A percentile compares a stretch with the other conserved stretches of the same genome.
Conservation (phyloP, 177 flowering plant genomes). For the Telopea speciosissima region DNA sequence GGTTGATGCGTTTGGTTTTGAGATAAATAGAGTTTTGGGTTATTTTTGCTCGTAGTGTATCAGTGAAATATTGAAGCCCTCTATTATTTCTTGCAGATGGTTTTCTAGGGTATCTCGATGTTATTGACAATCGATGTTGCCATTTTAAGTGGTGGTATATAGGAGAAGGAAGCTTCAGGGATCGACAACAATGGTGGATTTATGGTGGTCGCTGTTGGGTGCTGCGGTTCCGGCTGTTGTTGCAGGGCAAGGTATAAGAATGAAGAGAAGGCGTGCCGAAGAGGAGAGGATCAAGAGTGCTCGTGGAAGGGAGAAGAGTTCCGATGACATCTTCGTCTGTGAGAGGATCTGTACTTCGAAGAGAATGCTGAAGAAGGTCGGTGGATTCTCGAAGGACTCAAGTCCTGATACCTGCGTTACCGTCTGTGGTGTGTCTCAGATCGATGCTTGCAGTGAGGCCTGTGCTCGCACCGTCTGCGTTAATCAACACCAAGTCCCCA, state of each 20-base stretch:
- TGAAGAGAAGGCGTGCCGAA: constrained; percentile 56
- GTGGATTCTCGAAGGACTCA: constrained; percentile 85
- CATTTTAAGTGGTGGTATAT: no score
- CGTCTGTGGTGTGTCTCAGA: constrained; percentile 86
- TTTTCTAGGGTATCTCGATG: no score
- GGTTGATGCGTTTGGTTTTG: no score
- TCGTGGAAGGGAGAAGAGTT: constrained; percentile 78
- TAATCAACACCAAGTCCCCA: constrained; percentile 60
- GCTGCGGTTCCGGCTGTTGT: constrained; percentile 71
- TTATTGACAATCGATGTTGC: no score
- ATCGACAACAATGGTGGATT: constrained; percentile 56
- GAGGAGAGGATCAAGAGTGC: constrained; percentile 54
- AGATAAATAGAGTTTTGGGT: no score
- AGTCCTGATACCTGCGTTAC: constrained; percentile 86
- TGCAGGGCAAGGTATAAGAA: constrained; percentile 63
- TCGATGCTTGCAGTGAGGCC: constrained; percentile 90
- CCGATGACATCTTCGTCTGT: constrained; percentile 84
- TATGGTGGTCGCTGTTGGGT: constrained; percentile 79
- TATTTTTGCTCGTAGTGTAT: no score
- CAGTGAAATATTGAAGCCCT: no score
- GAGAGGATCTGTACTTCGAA: constrained; percentile 91
- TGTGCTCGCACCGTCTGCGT: constrained; percentile 64
- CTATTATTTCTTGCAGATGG: no score
- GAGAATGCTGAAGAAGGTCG: constrained; percentile 87
- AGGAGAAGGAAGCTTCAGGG: not conserved